These are phyloP conservation scores for Zymoseptoria crescenta DNA, from an alignment of 2,329 filamentous ascomycete genomes.

Conservation along the genomic window DNA sequence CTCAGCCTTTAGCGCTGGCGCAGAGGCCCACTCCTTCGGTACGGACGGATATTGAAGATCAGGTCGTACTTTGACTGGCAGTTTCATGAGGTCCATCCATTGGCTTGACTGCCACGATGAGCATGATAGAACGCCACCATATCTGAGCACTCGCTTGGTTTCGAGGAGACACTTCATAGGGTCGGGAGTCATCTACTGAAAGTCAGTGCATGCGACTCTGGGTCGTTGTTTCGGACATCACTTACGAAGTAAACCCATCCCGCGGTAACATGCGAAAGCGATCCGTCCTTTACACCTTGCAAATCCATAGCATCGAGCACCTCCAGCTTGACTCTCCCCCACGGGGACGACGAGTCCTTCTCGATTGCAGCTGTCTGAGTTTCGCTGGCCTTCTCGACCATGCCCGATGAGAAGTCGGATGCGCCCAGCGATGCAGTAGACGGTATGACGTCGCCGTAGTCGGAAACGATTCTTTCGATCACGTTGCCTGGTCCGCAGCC, in stretches of 20 bases:
- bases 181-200: constrained; percentile 8
- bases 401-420: constrained; percentile 26
- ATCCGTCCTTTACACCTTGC: constrained; percentile 13
- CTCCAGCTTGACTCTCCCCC: constrained; percentile 20
- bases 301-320: constrained; percentile 25
- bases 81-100: constrained; percentile 23
- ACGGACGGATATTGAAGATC: constrained; percentile 17
- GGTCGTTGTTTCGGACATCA: not conserved
- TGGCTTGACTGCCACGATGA: constrained; percentile 24
- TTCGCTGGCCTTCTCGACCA: constrained; percentile 21
- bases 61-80: constrained; percentile 14
- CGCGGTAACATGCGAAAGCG: constrained; percentile 25
- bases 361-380: constrained; percentile 11
- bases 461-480: constrained; percentile 18
- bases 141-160: constrained; percentile 19
- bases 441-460: constrained; percentile 18
- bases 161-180: constrained; percentile 22
- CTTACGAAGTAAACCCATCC: constrained; percentile 29
- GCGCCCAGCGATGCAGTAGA: constrained; percentile 14
- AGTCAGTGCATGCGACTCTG: not conserved
- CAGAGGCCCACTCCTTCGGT: constrained; percentile 20
- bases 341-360: constrained; percentile 11
- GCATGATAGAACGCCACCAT: constrained; percentile 18
- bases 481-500: constrained; percentile 27
- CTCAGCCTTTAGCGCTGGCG: constrained; percentile 14